These are phyloP conservation scores for Acorus gramineus DNA, from an alignment of 106 monocot species.

Conservation along the genomic window DNA sequence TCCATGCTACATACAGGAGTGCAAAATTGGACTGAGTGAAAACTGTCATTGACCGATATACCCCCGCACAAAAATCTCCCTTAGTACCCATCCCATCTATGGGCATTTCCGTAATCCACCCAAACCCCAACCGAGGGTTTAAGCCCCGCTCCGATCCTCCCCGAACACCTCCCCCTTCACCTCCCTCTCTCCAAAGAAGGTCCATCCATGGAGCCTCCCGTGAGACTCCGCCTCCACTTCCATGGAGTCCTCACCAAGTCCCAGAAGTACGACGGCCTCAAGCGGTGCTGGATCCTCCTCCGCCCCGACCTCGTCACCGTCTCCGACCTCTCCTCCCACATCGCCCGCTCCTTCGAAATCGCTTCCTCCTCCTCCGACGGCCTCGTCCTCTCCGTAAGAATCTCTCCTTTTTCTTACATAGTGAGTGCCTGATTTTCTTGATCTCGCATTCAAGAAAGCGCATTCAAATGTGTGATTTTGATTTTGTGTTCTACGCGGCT, in stretches of 20 bases:
- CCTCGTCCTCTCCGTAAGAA: slow-evolving; percentile 50
- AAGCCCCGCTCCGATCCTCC: too few relatives aligned
- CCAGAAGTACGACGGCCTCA: slow-evolving; percentile 38
- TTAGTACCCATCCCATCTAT: too few relatives aligned
- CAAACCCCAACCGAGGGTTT: too few relatives aligned
- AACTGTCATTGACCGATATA: too few relatives aligned
- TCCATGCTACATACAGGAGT: too few relatives aligned
- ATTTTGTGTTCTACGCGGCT: too few relatives aligned
- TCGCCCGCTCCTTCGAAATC: slow-evolving; percentile 38
- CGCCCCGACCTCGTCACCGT: slow-evolving; percentile 37
- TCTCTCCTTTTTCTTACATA: too few relatives aligned
- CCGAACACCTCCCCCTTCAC: background rate
- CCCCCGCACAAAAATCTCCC: too few relatives aligned
- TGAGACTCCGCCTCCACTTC: slow-evolving; percentile 3
- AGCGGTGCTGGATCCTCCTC: slow-evolving; percentile 57
- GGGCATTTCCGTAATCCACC: too few relatives aligned
- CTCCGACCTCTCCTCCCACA: slow-evolving; percentile 39
- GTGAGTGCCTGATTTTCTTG: background rate
- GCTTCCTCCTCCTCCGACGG: slow-evolving; percentile 35
- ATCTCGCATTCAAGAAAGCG: background rate
- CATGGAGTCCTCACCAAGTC: slow-evolving; percentile 26
- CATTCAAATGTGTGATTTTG: too few relatives aligned
- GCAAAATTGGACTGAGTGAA: too few relatives aligned
- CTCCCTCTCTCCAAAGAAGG: slow-evolving; percentile 7
- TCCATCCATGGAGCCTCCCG: slow-evolving; percentile 21